These are phyloP conservation scores for Solanum tarijense DNA, from an alignment of 257 asterid species.

Conservation along the genomic window DNA sequence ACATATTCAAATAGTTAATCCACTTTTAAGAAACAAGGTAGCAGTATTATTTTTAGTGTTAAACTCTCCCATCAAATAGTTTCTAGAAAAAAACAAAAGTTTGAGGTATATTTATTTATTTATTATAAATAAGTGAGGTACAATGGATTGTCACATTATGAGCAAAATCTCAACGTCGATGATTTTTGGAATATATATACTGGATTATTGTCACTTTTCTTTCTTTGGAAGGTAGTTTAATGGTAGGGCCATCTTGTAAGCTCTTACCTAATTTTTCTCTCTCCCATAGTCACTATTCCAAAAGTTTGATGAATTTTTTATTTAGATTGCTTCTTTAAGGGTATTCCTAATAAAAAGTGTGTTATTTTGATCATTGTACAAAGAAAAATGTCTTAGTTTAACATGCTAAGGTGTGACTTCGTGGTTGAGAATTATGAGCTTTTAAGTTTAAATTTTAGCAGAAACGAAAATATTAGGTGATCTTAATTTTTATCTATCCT, in stretches of 20 bases:
- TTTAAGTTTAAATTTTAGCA: neutral
- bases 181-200: neutral
- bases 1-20: neutral
- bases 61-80: neutral
- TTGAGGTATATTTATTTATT: neutral
- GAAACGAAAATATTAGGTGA: neutral
- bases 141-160: neutral
- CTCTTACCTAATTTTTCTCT: neutral
- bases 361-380: neutral
- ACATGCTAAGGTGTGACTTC: neutral
- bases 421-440: neutral
- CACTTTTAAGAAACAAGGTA: neutral
- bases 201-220: neutral
- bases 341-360: neutral
- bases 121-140: neutral
- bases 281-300: neutral
- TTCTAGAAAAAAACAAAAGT: neutral
- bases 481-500: neutral
- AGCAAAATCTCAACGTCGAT: neutral
- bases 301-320: neutral
- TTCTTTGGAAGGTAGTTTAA: neutral
- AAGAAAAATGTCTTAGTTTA: neutral
- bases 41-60: neutral
- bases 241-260: neutral
- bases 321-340: slow-evolving; percentile 9